A percentile compares a stretch with the other conserved stretches of the same genome.
These are phyloP conservation scores for Exophiala sp. DNA, from an alignment of 2,329 filamentous ascomycete genomes.

Conservation along the genomic window DNA sequence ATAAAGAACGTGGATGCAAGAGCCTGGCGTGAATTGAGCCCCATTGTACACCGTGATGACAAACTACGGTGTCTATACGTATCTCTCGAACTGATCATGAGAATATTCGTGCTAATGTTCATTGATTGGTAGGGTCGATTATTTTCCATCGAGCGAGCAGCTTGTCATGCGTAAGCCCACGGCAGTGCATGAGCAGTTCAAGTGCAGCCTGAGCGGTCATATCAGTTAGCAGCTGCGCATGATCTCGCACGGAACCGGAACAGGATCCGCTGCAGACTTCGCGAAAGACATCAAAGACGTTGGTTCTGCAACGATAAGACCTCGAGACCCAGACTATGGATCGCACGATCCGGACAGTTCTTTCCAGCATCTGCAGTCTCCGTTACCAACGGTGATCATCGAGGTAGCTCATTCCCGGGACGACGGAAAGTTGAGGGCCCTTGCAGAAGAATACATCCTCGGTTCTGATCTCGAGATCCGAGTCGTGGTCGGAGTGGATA, in stretches of 20 bases:
- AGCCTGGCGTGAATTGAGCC: no score
- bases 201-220: slow-evolving; percentile 4
- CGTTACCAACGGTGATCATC: slow-evolving; percentile 30
- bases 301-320: slow-evolving; percentile 12
- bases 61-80: no score
- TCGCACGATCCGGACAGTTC: slow-evolving; percentile 27
- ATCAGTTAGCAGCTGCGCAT: slow-evolving; percentile 11
- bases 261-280: slow-evolving; percentile 16
- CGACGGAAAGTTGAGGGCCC: slow-evolving; percentile 27
- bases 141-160: slow-evolving; percentile 12
- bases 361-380: slow-evolving; percentile 26
- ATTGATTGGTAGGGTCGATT: no score
- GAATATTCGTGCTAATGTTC: no score
- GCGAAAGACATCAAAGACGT: slow-evolving; percentile 12
- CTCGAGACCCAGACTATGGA: slow-evolving; percentile 13
- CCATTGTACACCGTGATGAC: no score
- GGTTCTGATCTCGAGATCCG: slow-evolving; percentile 30
- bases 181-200: slow-evolving; percentile 9
- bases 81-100: no score
- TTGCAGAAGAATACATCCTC: slow-evolving; percentile 35
- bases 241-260: slow-evolving; percentile 1
- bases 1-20: no score
- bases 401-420: slow-evolving; percentile 34
- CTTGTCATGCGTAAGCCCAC: slow-evolving; percentile 12
- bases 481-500: slow-evolving; percentile 33